phyloP scores from a whole-genome alignment of 495 filamentous ascomycete genomes.

The Daldinia concentrica region DNA sequence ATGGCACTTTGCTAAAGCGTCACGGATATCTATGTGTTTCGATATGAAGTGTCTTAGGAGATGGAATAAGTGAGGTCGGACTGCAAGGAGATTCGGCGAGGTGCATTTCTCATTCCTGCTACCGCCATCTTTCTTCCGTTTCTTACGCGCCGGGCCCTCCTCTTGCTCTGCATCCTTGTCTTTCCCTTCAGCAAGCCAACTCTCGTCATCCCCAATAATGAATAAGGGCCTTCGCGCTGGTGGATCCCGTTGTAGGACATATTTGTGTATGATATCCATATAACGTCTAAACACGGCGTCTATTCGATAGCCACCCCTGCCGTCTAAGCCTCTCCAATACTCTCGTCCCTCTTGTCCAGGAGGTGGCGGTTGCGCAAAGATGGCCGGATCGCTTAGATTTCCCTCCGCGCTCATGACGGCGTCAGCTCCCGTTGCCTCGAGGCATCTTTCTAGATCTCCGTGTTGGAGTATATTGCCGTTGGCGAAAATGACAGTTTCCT shows the following conservation, averaged over 20 bases:
- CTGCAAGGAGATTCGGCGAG: constrained; percentile 78
- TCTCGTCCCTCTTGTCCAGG: constrained; percentile 71
- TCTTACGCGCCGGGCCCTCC: constrained; percentile 64
- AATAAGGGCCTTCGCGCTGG: constrained; percentile 77
- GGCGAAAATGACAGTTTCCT: constrained; percentile 91
- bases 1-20: constrained; percentile 73
- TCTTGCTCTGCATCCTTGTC: constrained; percentile 47
- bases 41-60: constrained; percentile 83
- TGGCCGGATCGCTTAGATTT: constrained; percentile 87
- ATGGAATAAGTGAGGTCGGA: constrained; percentile 95
- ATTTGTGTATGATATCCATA: constrained; percentile 83
- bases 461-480: constrained; percentile 93
- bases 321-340: constrained; percentile 85
- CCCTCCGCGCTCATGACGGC: constrained; percentile 96
- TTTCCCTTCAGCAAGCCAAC: constrained; percentile 47
- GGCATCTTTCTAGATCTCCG: constrained; percentile 80
- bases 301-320: constrained; percentile 86
- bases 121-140: constrained; percentile 61
- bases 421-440: constrained; percentile 88
- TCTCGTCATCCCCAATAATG: constrained; percentile 68
- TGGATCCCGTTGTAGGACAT: constrained; percentile 69
- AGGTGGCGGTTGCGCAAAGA: constrained; percentile 76
- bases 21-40: constrained; percentile 79
- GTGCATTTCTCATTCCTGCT: constrained; percentile 57
- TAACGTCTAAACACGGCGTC: constrained; percentile 90